Base-by-base conservation (phyloP, 345 rosid genomes). In the Rhizophora mangle region DNA sequence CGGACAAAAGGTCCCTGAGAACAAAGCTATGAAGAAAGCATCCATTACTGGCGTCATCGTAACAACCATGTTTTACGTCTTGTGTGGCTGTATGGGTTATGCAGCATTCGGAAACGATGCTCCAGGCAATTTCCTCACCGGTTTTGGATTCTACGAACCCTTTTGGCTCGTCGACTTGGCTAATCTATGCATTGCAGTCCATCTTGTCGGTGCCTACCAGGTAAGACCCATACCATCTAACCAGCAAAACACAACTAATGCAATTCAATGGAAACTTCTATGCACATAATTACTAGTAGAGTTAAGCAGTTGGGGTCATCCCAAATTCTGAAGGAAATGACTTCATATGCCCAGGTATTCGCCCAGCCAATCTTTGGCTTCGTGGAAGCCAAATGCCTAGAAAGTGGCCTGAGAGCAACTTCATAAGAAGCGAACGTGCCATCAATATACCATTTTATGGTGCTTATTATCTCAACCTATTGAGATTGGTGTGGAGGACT, bases 151-250 rank as follows among this genome's bases (percentile, higher is more conserved):
- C 80, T 88, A 80, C 46, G 95, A 91, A 36, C 98, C 98, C 8
- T 94, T 75, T 59, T 89, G 95, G 98, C 80, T 94, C 31, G 43
- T 91, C 3, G 98, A 94, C 76, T 36, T 94, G 1, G 98, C 97
- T 34, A 94, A 94, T 56, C 75, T 87, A 52, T 91, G 93, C 86
- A 88, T 94, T 6, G 97, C 88, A 11, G 3, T 88, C 72, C 98
- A 94, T 73, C 86, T 94, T 1, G 63, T 91, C 0, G 90, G 98
- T 49, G 97, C 96, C 27, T 94, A 91, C 74, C 98, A 91, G 89
- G 97, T 91, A 72, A 63, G n/a, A 2, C 53, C 52, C 15, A 8
- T 8, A 27, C 51, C 30, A 11, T 9, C 16, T 20, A 2, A 34
- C n/a, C 11, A 3, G 15, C 19, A 39, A 13, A 0, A 24, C 46